Base-by-base conservation (phyloP, 192 early-diverging fungal species). In the Dispira simplex region DNA sequence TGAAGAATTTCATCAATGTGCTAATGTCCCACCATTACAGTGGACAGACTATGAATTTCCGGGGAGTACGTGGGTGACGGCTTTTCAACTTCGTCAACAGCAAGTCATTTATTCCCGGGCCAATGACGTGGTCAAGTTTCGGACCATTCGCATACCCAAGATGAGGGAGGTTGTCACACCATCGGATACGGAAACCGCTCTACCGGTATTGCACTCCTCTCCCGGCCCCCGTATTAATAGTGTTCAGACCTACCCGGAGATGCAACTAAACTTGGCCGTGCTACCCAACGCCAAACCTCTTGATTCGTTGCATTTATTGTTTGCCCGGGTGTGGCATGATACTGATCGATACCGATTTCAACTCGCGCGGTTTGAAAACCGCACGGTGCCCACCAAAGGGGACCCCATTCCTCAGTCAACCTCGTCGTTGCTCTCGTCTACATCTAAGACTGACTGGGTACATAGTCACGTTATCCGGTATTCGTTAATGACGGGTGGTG, bases 331-430 rank as follows among this genome's bases (percentile, higher is more conserved):
- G 10, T 26, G 51, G 10, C 51, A 53, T 25, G 51, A 53, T 20
- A 20, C 51, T 18, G 51, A 53, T 53, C 51, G 51, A n/a, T 53
- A 53, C 18, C 51, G 51, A 18, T 53, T 53, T 53, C 26, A 25
- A 20, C 26, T 53, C 21, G 26, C 51, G 21, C 20, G 26, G 18
- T 26, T 53, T 18, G 51, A 53, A 53, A 53, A 53, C 0, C 21
- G 32, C 6, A 39, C 32, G 32, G 32, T 39, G 6, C 32, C 6
- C 32, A 6, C 32, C 32, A 39, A 39, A 39, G 32, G 6, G 32
- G 32, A 39, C 32, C 32, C 32, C 32, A 6, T 6, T 39, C 32
- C 32, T 39, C 32, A 39, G 32, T 39, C 32, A 39, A 39, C 32
- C 32, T 1, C 32, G 32, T 6, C 32, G 6, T 39, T 6, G 32